Conservation (phyloP, 768 basidiomycete species). For the Trametes cingulata region DNA sequence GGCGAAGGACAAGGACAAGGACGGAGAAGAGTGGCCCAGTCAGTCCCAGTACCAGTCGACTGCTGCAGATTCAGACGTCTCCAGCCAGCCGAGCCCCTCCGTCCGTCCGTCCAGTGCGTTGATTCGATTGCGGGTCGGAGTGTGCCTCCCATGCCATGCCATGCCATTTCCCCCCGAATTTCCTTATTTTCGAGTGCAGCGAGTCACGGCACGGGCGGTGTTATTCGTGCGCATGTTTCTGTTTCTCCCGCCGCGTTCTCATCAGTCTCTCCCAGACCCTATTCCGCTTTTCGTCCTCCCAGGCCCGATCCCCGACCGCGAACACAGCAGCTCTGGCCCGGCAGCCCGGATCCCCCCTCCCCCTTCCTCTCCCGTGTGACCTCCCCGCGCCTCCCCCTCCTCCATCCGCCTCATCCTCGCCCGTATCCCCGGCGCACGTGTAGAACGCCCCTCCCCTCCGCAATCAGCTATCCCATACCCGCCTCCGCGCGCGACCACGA, state of each 20-base stretch:
- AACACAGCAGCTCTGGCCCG: slow-evolving; percentile 10
- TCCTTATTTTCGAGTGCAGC: slow-evolving; percentile 6
- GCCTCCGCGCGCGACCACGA: background rate
- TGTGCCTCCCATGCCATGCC: background rate
- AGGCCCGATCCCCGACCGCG: slow-evolving; percentile 23
- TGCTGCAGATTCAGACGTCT: too few relatives aligned
- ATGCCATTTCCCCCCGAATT: background rate
- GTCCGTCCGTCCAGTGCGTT: background rate
- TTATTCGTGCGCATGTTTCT: slow-evolving; percentile 4
- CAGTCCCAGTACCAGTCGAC: slow-evolving; percentile 10
- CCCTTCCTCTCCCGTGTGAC: slow-evolving; percentile 25
- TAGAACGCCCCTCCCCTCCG: background rate
- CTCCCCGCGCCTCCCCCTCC: slow-evolving; percentile 13
- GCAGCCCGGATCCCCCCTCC: slow-evolving; percentile 9
- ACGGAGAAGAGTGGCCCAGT: slow-evolving; percentile 30
- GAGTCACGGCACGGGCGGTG: slow-evolving; percentile 7
- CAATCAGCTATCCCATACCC: slow-evolving; percentile 3
- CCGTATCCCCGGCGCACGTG: slow-evolving; percentile 24
- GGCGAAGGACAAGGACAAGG: slow-evolving; percentile 16
- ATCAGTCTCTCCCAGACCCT: slow-evolving; percentile 19
- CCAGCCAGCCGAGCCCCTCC: slow-evolving; percentile 23
- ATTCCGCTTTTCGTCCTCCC: slow-evolving; percentile 22
- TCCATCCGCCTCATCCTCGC: slow-evolving; percentile 6
- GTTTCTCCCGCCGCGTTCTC: slow-evolving; percentile 15
- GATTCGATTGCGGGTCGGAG: too few relatives aligned